phyloP scores from a whole-genome alignment of 179 eudicot genomes.

The Patellifolia procumbens region DNA sequence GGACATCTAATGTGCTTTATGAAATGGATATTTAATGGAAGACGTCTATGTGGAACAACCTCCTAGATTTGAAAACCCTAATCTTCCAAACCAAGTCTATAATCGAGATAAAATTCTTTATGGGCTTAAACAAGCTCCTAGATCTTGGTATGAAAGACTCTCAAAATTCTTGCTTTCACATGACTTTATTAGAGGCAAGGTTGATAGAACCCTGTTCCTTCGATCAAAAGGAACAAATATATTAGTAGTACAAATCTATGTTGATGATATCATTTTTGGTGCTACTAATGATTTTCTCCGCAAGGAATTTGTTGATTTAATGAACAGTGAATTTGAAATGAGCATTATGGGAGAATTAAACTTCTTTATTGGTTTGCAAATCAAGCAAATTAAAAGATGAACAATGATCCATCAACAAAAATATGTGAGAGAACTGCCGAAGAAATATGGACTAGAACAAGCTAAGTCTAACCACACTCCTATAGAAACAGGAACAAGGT shows the following conservation, averaged over 20 bases:
- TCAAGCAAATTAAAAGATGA: not conserved
- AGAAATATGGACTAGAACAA: not conserved
- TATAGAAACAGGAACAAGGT: not conserved
- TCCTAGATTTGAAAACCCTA: not conserved
- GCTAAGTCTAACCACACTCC: not conserved
- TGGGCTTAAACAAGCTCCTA: too few species aligned
- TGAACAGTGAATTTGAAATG: not conserved
- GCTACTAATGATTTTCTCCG: too few species aligned
- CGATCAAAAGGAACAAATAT: too few species aligned
- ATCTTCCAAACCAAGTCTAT: too few species aligned
- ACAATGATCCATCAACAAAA: not conserved
- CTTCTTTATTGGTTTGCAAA: not conserved
- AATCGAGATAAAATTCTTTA: not conserved
- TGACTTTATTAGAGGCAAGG: too few species aligned
- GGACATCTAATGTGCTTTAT: not conserved
- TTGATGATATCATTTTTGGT: not conserved
- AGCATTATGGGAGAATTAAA: slow-evolving; percentile 5
- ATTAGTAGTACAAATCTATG: too few species aligned
- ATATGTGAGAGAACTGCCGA: not conserved
- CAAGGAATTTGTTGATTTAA: too few species aligned
- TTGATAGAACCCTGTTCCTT: too few species aligned
- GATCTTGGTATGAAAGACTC: too few species aligned
- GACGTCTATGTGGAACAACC: not conserved
- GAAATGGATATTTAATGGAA: not conserved
- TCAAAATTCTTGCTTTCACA: too few species aligned